phyloP scores from a whole-genome alignment of 164 flowering plant species.

The Liriodendron chinense region DNA sequence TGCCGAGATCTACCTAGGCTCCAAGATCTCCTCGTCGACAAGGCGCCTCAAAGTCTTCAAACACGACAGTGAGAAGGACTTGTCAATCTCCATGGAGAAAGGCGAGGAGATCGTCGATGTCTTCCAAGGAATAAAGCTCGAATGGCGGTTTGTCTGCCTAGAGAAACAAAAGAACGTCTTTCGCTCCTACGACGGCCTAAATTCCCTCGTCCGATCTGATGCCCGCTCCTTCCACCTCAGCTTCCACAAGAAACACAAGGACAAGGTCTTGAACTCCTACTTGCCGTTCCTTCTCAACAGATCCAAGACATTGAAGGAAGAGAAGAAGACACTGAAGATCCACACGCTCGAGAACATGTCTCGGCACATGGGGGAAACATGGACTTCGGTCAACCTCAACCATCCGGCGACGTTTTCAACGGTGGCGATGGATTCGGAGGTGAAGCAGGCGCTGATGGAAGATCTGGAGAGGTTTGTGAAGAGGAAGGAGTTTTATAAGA shows the following conservation, averaged over 20 bases:
- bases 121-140: constrained; percentile 16
- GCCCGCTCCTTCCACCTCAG: constrained; percentile 33
- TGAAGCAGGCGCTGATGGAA: constrained; percentile 39
- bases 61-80: constrained; percentile 5
- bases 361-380: constrained; percentile 5
- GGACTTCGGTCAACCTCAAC: constrained; percentile 32
- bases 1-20: constrained; percentile 20
- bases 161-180: background rate
- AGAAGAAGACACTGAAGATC: constrained; percentile 31
- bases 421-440: constrained; percentile 55
- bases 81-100: constrained; percentile 9
- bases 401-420: constrained; percentile 61
- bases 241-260: constrained; percentile 38
- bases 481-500: constrained; percentile 53
- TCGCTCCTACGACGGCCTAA: background rate
- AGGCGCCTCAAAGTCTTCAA: constrained; percentile 9
- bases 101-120: constrained; percentile 16
- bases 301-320: constrained; percentile 22
- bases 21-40: constrained; percentile 10
- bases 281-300: constrained; percentile 29
- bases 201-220: constrained; percentile 10
- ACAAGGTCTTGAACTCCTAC: constrained; percentile 29
- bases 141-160: constrained; percentile 9
- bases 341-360: constrained; percentile 15
- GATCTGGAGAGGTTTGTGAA: constrained; percentile 46